A percentile compares a stretch with the other conserved stretches of the same genome.
Evolutionary conservation across 2,329 filamentous ascomycete genomes (phyloP).

Genomic region (Colletotrichum scovillei): DNA sequence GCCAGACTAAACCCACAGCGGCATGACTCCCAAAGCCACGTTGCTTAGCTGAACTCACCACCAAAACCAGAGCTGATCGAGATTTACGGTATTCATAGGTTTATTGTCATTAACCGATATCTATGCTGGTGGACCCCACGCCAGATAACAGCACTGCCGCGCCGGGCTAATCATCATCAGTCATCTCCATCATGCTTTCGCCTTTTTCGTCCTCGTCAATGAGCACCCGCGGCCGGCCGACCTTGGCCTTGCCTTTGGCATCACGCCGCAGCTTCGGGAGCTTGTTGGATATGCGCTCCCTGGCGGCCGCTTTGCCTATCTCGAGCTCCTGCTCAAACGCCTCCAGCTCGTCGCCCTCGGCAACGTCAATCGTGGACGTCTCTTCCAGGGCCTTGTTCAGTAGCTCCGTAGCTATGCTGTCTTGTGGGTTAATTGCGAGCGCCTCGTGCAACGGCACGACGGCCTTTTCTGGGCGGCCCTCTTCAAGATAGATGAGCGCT

Average conservation of each 20-base stretch:
- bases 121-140: background rate
- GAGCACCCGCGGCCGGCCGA: conserved; percentile 47
- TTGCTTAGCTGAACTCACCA: background rate
- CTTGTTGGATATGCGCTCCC: conserved; percentile 47
- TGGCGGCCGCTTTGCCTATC: conserved; percentile 57
- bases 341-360: conserved; percentile 58
- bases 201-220: conserved; percentile 50
- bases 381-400: conserved; percentile 78
- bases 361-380: conserved; percentile 59
- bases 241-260: conserved; percentile 60
- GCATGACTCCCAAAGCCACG: background rate
- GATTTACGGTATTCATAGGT: background rate
- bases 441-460: conserved; percentile 87
- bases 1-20: background rate
- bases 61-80: background rate
- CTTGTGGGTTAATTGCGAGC: conserved; percentile 81
- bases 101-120: background rate
- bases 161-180: conserved; percentile 59
- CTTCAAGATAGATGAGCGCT: conserved; percentile 84
- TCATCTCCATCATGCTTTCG: conserved; percentile 66
- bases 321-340: conserved; percentile 66
- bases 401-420: conserved; percentile 83
- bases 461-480: conserved; percentile 79
- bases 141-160: background rate
- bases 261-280: conserved; percentile 39